phyloP scores from a whole-genome alignment of 306 rosid species.

The Luffa aegyptiaca region DNA sequence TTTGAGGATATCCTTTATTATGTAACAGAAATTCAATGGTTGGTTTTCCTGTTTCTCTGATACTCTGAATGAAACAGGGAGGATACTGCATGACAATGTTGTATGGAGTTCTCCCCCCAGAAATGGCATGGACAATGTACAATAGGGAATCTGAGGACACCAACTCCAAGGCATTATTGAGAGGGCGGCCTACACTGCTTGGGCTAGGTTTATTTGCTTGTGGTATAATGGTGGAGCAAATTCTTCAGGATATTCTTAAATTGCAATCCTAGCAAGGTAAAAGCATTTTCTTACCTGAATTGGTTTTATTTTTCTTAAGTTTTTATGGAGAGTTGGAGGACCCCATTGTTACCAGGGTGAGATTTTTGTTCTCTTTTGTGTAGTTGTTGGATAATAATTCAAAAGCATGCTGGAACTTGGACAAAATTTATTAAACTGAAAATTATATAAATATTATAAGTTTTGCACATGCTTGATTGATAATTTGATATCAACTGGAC shows the following conservation, averaged over 20 bases:
- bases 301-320: not conserved
- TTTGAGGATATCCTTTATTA: not conserved
- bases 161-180: constrained; percentile 18
- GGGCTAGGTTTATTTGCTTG: constrained; percentile 46
- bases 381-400: not conserved
- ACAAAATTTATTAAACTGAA: not conserved
- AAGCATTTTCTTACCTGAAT: not conserved
- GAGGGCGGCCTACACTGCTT: constrained; percentile 40
- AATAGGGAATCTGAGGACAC: constrained; percentile 17
- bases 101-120: constrained; percentile 77
- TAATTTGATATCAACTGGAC: not conserved
- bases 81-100: constrained; percentile 71
- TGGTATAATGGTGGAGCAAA: constrained; percentile 43
- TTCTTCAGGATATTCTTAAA: constrained; percentile 41
- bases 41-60: not conserved
- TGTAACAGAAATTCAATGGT: not conserved
- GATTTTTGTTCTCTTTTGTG: not conserved
- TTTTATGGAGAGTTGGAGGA: not conserved
- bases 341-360: not conserved
- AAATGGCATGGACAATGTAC: constrained; percentile 62
- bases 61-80: constrained; percentile 34
- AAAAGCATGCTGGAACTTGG: not conserved
- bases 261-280: constrained; percentile 14
- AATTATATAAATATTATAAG: not conserved
- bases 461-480: not conserved